Conservation (phyloP, 805 yeast species). For the Kluyveromyces aestuarii region DNA sequence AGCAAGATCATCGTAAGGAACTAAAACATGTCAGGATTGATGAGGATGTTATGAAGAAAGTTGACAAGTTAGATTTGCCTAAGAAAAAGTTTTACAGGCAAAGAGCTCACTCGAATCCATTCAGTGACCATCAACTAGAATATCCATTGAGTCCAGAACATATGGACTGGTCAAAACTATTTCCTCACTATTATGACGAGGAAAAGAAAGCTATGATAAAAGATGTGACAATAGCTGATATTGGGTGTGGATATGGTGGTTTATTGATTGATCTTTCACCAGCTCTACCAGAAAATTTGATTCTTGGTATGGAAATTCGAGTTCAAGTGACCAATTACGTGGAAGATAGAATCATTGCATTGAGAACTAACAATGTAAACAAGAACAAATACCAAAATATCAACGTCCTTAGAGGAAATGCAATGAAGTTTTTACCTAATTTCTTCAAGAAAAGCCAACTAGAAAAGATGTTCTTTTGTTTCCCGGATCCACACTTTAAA, state of each 20-base stretch:
- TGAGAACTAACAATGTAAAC: conserved; percentile 41
- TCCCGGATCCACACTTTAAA: conserved; percentile 99
- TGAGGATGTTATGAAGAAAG: conserved; percentile 20
- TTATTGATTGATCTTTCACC: conserved; percentile 72
- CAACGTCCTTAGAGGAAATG: conserved; percentile 85
- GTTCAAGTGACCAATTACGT: conserved; percentile 97
- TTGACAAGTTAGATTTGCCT: conserved; percentile 46
- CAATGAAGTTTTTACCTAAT: conserved; percentile 95
- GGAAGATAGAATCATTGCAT: conserved; percentile 87
- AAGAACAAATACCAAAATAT: conserved; percentile 62
- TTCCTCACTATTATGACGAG: conserved; percentile 49
- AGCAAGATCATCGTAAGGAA: conserved; percentile 40
- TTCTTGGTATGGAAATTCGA: conserved; percentile 94
- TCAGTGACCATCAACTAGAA: conserved; percentile 86
- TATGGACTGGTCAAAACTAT: conserved; percentile 82
- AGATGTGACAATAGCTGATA: conserved; percentile 81
- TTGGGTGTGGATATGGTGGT: conserved; percentile 98
- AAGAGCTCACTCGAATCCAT: conserved; percentile 96
- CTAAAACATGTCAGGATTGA: conserved; percentile 39
- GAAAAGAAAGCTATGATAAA: conserved; percentile 34
- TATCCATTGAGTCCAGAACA: conserved; percentile 73
- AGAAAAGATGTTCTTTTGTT: conserved; percentile 91
- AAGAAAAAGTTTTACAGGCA: conserved; percentile 86
- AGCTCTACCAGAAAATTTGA: conserved; percentile 59
- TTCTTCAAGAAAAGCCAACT: conserved; percentile 78